A percentile compares a stretch with the other conserved stretches of the same genome.
Evolutionary conservation across 306 rosid genomes (phyloP).

Genomic region (Acacia crassicarpa): DNA sequence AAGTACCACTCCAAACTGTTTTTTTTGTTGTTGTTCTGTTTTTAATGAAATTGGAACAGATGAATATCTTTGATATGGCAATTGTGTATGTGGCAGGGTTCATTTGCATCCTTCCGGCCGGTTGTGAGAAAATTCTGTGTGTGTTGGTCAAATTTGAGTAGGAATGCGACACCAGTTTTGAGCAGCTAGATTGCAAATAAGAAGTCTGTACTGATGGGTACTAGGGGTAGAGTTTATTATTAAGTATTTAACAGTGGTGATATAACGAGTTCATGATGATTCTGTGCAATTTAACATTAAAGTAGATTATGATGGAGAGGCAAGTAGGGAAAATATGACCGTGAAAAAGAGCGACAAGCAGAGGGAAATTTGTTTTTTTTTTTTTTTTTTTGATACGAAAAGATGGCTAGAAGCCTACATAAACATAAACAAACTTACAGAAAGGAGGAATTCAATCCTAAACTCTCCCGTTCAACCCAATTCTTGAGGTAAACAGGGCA

Average conservation of each 20-base stretch:
- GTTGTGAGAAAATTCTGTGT: background rate
- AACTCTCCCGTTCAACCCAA: too few relatives aligned
- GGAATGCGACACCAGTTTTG: background rate
- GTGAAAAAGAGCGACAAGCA: background rate
- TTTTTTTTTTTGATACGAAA: too few relatives aligned
- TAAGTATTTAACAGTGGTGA: background rate
- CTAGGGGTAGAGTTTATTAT: too few relatives aligned
- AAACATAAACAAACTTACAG: too few relatives aligned
- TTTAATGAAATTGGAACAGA: background rate
- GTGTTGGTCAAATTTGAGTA: background rate
- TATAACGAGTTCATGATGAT: background rate
- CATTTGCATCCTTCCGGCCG: background rate
- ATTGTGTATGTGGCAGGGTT: background rate
- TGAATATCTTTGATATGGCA: background rate
- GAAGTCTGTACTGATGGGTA: too few relatives aligned
- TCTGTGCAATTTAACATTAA: background rate
- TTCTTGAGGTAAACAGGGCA: too few relatives aligned
- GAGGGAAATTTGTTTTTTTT: slow-evolving; percentile 10
- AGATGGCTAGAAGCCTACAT: too few relatives aligned
- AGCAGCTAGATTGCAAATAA: too few relatives aligned
- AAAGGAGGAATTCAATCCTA: too few relatives aligned
- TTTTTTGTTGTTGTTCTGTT: background rate
- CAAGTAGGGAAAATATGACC: background rate
- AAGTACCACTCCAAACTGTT: background rate
- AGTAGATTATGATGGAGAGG: background rate